Percentiles rank a stretch among this genome's conserved stretches.
phyloP scores from a whole-genome alignment of 2,329 filamentous ascomycete genomes.

The Botrytis pseudocinerea region DNA sequence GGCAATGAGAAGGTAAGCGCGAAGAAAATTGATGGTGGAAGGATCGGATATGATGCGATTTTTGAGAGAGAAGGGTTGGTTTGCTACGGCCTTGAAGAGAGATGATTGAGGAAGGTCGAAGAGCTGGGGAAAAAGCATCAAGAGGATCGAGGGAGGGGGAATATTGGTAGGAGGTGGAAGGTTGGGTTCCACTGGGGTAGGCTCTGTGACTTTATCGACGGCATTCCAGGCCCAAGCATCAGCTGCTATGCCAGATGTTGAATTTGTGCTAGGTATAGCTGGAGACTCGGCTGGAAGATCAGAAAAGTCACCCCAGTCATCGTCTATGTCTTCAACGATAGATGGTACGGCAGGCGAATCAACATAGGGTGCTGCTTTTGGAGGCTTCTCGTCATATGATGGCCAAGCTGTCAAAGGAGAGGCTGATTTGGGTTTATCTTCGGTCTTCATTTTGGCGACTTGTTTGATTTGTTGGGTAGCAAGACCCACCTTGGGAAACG shows the following conservation, averaged over 20 bases:
- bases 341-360: conserved; percentile 34
- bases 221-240: conserved; percentile 41
- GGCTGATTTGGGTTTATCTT: conserved; percentile 39
- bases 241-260: conserved; percentile 24
- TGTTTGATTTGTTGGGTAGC: conserved; percentile 44
- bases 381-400: conserved; percentile 29
- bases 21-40: conserved; percentile 62
- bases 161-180: conserved; percentile 62
- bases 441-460: conserved; percentile 38
- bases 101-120: conserved; percentile 64
- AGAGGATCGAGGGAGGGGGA: conserved; percentile 80
- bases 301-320: conserved; percentile 57
- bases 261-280: conserved; percentile 23
- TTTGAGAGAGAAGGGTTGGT: conserved; percentile 57
- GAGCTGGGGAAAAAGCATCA: conserved; percentile 73
- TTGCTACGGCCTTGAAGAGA: conserved; percentile 65
- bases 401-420: conserved; percentile 41
- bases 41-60: conserved; percentile 64
- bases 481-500: conserved; percentile 52
- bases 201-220: conserved; percentile 31
- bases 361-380: conserved; percentile 33
- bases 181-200: conserved; percentile 18
- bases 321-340: conserved; percentile 43
- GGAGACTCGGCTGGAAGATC: conserved; percentile 42
- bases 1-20: conserved; percentile 62